A percentile compares a stretch with the other conserved stretches of the same genome.
Conservation (phyloP, 148 eudicot species). For the Rhododendron griersonianum region DNA sequence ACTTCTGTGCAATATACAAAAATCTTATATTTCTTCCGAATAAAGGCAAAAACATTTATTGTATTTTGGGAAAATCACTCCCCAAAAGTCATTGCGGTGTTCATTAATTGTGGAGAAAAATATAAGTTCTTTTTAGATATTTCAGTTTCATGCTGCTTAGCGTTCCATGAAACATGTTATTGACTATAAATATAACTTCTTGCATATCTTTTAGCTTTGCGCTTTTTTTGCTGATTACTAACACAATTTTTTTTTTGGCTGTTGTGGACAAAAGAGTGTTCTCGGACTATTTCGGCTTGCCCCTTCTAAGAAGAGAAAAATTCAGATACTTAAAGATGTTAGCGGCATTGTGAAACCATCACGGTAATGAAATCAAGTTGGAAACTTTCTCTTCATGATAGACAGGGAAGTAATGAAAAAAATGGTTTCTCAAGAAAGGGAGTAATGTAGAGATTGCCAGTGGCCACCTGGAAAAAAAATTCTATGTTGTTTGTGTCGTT, state of each 20-base stretch:
- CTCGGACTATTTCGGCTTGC: slow-evolving; percentile 29
- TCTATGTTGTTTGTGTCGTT: background rate
- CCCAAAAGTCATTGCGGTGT: background rate
- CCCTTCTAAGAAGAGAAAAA: slow-evolving; percentile 29
- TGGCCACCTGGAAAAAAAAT: background rate
- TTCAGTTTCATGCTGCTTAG: background rate
- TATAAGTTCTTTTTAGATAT: background rate
- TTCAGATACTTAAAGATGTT: slow-evolving; percentile 34
- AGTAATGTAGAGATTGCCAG: background rate
- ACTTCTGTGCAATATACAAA: background rate
- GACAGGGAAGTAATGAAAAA: background rate
- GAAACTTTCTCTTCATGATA: background rate
- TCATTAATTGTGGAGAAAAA: no score
- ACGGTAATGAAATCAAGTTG: slow-evolving; percentile 16
- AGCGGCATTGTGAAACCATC: slow-evolving; percentile 38
- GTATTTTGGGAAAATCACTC: background rate
- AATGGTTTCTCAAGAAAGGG: background rate
- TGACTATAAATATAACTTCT: background rate
- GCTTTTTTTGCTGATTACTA: background rate
- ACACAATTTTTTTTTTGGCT: background rate
- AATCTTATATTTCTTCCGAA: background rate
- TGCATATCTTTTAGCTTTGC: background rate
- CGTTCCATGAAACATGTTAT: background rate
- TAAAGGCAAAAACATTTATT: background rate
- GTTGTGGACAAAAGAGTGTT: slow-evolving; percentile 17